Conservation (phyloP, 2,329 filamentous ascomycete species). For the Cordyceps fumosorosea region DNA sequence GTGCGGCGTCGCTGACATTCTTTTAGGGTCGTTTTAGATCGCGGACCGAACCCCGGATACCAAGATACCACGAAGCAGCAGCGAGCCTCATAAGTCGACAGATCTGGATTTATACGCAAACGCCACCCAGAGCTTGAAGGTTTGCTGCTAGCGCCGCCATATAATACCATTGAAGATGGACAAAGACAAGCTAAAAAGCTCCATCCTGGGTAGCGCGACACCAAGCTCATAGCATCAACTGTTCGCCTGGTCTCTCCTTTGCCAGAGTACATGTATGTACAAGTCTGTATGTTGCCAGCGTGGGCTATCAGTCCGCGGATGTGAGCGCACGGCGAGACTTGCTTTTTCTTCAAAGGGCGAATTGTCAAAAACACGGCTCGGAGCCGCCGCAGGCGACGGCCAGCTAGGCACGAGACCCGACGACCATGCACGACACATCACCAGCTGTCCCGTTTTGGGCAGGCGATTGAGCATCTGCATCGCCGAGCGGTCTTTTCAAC, state of each 20-base stretch:
- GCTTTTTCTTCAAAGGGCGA: background rate
- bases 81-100: background rate
- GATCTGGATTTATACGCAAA: background rate
- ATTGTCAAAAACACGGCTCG: background rate
- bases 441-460: background rate
- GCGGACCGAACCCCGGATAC: background rate
- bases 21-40: background rate
- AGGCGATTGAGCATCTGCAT: background rate
- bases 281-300: background rate
- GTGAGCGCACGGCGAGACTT: background rate
- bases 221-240: background rate
- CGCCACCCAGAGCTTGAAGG: background rate
- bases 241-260: background rate
- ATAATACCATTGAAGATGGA: background rate
- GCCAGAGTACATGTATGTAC: background rate
- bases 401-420: background rate
- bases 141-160: constrained; percentile 1
- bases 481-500: background rate
- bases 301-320: background rate
- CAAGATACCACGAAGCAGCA: background rate
- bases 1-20: background rate
- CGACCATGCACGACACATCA: background rate
- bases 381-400: background rate
- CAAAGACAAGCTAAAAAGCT: background rate
- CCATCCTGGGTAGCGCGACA: background rate